Evolutionary conservation across 2,329 filamentous ascomycete species (phyloP), one percentile per base, ranked within the genome.

Genomic region (Sporothrix schenckii): DNA sequence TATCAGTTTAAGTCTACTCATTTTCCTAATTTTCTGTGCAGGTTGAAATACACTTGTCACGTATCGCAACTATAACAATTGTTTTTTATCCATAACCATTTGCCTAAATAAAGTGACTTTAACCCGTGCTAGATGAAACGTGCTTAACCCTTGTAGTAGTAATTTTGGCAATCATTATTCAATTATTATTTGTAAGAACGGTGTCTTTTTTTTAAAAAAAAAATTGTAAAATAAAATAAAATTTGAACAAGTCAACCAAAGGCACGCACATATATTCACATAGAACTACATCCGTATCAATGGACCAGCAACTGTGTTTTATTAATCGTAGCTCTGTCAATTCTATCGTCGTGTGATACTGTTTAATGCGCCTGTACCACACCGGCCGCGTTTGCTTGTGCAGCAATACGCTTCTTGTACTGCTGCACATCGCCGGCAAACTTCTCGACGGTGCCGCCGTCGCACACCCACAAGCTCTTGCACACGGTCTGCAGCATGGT

Each of bases 401-500:
- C 90, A 21, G 89, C 88, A 77, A 99, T 97, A 80, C 92, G 90
- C 88, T 94, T 97, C 90, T 99, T 99, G 84, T 99, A 99, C 73
- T 92, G 90, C 81, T 97, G 92, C 68, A 99, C 94, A 76, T 96
- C 94, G 47, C 95, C 95, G 72, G 91, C 89, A 82, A 99, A 99
- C 83, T 97, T 94, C 86, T 97, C 93, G 24, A 99, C 94, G 1
- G 91, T 95, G 11, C 95, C 95, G 71, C 91, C 85, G 79, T 99
- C 95, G 78, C 95, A 99, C 73, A 99, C 94, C 95, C 95, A 99
- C 77, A 99, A 82, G 78, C 90, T 95, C 66, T 86, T 95, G 81
- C 95, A 99, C 50, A 99, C 95, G 68, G 92, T 97, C 84, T 97
- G 93, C 80, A 99, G 80, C 93, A 99, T 97, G 0, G 95, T 98